Base-by-base conservation (phyloP, 257 asterid genomes). In the Przewalskia tangutica region DNA sequence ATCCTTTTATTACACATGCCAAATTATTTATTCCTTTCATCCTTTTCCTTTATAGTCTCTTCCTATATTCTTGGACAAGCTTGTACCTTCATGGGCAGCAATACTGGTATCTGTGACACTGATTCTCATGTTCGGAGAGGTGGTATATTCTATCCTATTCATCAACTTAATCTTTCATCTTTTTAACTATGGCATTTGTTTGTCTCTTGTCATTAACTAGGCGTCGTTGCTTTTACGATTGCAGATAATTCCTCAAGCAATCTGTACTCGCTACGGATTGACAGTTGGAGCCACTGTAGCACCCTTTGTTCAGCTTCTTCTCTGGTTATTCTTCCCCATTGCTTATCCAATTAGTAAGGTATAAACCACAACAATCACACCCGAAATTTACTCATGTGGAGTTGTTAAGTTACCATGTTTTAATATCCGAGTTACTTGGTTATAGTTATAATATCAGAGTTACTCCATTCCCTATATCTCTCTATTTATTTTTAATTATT, bases 301-400 rank as follows among this genome's bases (percentile, higher is more conserved):
- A 23, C 99, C 99, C 75, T 56, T 96, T 55, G 99, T 96, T 81
- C 97, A 84, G 62, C 92, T 96, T 85, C 99, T 96, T 86, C 95
- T 96, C 51, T 96, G 97, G 97, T 51, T 88, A 50, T 96, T 94
- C 90, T 96, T 88, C 88, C 99, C 99, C 1, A 62, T 96, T 68
- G 90, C 97, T 67, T 96, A 91, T 89, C 99, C 99, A 46, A 96
- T 96, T 80, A 96, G 99, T 89, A 96, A 96, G 99, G 99, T 94
- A 91, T 32, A 48, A 8, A 13, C 44, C 4, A 1, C 62, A 50
- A 48, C 62, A 75, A 48, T 50, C 46, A 23, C 62, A 75, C 50
- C 16, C 62, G 7, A 75, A 50, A 16, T 14, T 13, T 27, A 13
- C 62, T 75, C 42, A 7, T 8, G 38, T 48, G 23, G 23, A 75